Conservation (phyloP, 2,329 filamentous ascomycete genomes). For the Lojkania enalia region DNA sequence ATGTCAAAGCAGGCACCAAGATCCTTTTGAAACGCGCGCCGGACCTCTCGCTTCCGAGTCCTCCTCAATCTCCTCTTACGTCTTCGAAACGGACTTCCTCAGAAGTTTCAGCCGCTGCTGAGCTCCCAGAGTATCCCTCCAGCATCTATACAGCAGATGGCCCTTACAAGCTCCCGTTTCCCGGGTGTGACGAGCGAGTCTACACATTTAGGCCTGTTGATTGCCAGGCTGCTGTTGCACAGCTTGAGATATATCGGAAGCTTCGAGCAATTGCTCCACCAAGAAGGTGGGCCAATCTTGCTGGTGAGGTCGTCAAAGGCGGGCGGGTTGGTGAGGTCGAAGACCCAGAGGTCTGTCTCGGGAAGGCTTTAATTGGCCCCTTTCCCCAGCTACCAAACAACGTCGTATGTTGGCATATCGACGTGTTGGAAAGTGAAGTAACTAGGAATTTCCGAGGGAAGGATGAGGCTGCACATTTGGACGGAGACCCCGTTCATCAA, state of each 20-base stretch:
- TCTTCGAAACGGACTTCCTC: background rate
- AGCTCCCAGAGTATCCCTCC: background rate
- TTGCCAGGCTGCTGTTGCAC: background rate
- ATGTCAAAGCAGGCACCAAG: background rate
- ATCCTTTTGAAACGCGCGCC: background rate
- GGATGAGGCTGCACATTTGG: background rate
- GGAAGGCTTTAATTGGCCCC: background rate
- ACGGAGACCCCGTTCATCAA: background rate
- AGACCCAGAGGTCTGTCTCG: background rate
- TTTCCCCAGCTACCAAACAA: background rate
- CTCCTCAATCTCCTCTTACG: background rate
- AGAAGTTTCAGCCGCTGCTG: background rate
- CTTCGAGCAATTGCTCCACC: background rate
- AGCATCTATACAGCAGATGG: background rate
- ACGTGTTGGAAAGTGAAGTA: background rate
- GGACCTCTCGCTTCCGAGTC: background rate
- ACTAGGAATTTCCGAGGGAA: background rate
- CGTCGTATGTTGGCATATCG: background rate
- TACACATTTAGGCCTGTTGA: background rate
- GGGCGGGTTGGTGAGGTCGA: background rate
- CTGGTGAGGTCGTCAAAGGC: background rate
- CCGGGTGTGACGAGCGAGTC: background rate
- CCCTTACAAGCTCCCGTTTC: background rate
- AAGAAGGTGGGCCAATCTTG: background rate
- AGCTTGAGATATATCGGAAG: background rate